Evolutionary conservation across 2,329 filamentous ascomycete genomes (phyloP).

Genomic region (Microcera coccophila): DNA sequence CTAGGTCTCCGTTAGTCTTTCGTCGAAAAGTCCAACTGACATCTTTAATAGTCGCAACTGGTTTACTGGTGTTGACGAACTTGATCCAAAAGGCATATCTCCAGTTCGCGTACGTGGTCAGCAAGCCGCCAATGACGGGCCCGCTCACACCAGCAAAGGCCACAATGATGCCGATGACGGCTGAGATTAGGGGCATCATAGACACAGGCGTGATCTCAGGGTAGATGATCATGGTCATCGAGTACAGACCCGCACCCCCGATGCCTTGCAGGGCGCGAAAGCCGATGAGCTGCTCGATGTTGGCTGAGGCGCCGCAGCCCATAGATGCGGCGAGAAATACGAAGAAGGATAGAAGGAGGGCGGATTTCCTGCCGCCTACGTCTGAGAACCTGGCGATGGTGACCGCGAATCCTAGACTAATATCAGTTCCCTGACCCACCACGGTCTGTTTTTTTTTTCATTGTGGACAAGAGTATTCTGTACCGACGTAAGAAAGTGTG

Average conservation of each 20-base stretch:
- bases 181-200: conserved; percentile 41
- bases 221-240: conserved; percentile 53
- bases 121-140: conserved; percentile 49
- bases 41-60: too few species aligned
- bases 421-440: too few species aligned
- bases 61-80: conserved; percentile 29
- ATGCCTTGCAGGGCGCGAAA: conserved; percentile 49
- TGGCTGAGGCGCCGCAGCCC: conserved; percentile 42
- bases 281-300: conserved; percentile 42
- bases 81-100: conserved; percentile 59
- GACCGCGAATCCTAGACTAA: conserved; percentile 53
- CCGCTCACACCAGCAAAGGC: conserved; percentile 48
- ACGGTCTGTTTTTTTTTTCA: too few species aligned
- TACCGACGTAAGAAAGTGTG: conserved; percentile 54
- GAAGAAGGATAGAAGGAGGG: conserved; percentile 47
- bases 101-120: conserved; percentile 48
- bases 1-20: conserved; percentile 34
- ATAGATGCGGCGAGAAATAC: conserved; percentile 56
- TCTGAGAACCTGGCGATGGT: conserved; percentile 54
- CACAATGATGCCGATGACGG: conserved; percentile 47
- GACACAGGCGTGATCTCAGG: conserved; percentile 45
- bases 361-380: conserved; percentile 49
- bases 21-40: too few species aligned
- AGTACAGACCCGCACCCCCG: conserved; percentile 52
- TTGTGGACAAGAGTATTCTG: too few species aligned